Conservation (phyloP, 306 rosid species). For the peach (Prunus persica) region Prunus_persica_NCBIv2 NC_034011.1:20342501-20343000, state of each 20-base stretch:
- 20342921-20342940: conserved; percentile 4
- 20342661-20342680: background rate
- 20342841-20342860: background rate
- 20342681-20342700: background rate
- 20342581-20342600: background rate
- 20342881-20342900: background rate
- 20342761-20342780: background rate
- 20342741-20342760: no score
- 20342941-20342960: background rate
- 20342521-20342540: conserved; percentile 12
- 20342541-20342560: conserved; percentile 4
- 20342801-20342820: background rate
- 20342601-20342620: no score
- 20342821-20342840: background rate
- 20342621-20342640: no score
- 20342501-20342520: conserved; percentile 1
- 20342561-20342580: background rate
- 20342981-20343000: background rate
- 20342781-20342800: conserved; percentile 9
- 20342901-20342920: conserved; percentile 15
- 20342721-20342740: background rate
- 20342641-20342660: background rate
- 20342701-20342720: background rate
- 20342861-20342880: background rate
- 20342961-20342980: background rate